Evolutionary conservation across 306 rosid species (phyloP).

Genomic region (Glycine latifolia): DNA sequence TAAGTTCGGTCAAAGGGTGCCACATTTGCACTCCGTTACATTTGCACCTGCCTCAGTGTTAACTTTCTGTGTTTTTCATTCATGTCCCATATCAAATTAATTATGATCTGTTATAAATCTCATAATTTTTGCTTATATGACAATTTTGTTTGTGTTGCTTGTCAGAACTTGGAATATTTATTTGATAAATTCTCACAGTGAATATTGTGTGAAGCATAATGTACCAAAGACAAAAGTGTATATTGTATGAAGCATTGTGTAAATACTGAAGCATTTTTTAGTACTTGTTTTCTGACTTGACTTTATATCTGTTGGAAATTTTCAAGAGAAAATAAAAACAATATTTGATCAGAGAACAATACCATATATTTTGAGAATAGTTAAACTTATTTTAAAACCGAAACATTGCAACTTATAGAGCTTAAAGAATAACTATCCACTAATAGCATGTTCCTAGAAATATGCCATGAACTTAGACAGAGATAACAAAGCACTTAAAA

Average conservation of each 20-base stretch:
- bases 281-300: conserved; percentile 30
- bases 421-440: too few relatives aligned
- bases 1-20: not conserved
- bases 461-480: too few relatives aligned
- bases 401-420: too few relatives aligned
- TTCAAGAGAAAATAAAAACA: too few relatives aligned
- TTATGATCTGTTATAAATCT: conserved; percentile 6
- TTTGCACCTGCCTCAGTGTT: not conserved
- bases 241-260: conserved; percentile 21
- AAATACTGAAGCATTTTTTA: not conserved
- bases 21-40: not conserved
- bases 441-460: too few relatives aligned
- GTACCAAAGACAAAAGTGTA: not conserved
- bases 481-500: too few relatives aligned
- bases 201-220: conserved; percentile 15
- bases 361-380: too few relatives aligned
- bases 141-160: conserved; percentile 6
- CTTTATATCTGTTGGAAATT: not conserved
- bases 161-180: conserved; percentile 30
- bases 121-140: conserved; percentile 2
- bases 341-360: too few relatives aligned
- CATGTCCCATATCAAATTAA: conserved; percentile 11
- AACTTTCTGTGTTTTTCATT: not conserved
- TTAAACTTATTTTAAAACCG: too few relatives aligned
- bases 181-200: not conserved